Conservation (phyloP, 139 green algal genomes). For the Asterochloris sp. region DNA sequence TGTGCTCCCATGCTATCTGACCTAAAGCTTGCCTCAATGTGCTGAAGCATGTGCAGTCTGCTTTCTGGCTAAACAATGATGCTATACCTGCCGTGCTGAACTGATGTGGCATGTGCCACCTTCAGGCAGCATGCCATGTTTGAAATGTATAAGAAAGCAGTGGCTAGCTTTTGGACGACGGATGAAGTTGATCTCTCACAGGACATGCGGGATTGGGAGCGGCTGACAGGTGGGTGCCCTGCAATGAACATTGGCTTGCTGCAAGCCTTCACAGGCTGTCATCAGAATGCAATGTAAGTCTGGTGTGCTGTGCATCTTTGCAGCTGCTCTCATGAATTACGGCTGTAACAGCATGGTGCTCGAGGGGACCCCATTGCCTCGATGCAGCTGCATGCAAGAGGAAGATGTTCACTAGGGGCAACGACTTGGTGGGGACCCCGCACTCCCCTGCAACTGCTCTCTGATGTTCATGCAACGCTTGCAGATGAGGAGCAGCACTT, state of each 20-base stretch:
- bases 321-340: background rate
- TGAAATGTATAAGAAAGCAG: slow-evolving; percentile 74
- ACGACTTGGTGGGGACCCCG: background rate
- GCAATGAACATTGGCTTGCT: background rate
- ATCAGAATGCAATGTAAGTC: background rate
- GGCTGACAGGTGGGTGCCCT: slow-evolving; percentile 30
- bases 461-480: background rate
- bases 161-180: slow-evolving; percentile 74
- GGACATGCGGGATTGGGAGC: slow-evolving; percentile 63
- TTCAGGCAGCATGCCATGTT: slow-evolving; percentile 31
- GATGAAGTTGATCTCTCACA: slow-evolving; percentile 76
- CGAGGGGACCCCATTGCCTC: no score
- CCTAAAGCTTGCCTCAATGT: background rate
- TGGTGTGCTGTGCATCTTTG: background rate
- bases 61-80: no score
- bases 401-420: no score
- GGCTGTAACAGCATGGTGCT: background rate
- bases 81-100: no score
- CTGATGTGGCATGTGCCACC: background rate
- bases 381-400: no score
- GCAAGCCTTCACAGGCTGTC: background rate
- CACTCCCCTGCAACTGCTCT: background rate
- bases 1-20: no score
- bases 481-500: slow-evolving; percentile 77
- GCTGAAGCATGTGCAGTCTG: no score